Conservation (phyloP, 176 grass and related monocot species). For the Typha latifolia region DNA sequence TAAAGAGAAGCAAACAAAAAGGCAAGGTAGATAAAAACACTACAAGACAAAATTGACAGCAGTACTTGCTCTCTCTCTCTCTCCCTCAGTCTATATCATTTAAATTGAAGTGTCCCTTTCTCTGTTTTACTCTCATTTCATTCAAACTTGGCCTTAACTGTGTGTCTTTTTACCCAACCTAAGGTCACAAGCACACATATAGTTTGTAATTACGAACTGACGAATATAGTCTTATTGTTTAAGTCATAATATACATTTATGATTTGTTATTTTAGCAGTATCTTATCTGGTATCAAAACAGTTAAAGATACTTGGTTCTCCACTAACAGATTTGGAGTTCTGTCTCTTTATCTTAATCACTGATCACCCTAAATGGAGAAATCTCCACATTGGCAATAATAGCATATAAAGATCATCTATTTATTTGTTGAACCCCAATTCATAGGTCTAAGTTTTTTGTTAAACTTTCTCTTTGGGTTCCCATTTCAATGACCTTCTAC, state of each 20-base stretch:
- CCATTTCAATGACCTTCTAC: background rate
- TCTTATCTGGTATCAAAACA: no score
- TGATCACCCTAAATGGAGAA: no score
- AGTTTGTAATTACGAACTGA: no score
- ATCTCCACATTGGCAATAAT: no score
- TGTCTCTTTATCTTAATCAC: no score
- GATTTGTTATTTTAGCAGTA: no score
- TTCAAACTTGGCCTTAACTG: slow-evolving; percentile 3
- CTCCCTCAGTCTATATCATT: background rate
- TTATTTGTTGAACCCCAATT: background rate
- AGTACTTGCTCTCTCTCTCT: slow-evolving; percentile 13
- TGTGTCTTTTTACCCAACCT: background rate
- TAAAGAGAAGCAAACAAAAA: slow-evolving; percentile 37
- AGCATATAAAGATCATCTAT: no score
- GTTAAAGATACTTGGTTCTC: no score
- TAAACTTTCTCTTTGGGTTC: background rate
- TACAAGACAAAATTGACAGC: slow-evolving; percentile 19
- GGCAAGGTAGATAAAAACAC: slow-evolving; percentile 20
- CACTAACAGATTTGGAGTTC: no score
- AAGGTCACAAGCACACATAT: background rate
- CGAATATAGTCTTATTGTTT: no score
- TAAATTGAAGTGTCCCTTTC: background rate
- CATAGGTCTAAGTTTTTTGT: background rate
- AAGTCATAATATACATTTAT: no score
- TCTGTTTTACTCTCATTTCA: background rate